phyloP scores from a whole-genome alignment of 176 grass and related monocot genomes.

The Carex scoparia region DNA sequence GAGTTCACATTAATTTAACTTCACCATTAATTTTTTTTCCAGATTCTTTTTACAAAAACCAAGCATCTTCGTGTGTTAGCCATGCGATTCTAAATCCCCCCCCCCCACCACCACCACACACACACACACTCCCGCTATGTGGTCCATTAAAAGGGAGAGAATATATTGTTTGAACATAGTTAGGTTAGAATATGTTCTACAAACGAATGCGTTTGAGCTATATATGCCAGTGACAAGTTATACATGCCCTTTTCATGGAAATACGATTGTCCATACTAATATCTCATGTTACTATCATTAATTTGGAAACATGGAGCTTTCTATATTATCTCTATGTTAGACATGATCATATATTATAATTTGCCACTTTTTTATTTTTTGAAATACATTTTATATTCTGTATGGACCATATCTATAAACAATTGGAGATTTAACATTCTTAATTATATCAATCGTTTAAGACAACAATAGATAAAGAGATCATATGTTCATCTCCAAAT shows the following conservation, averaged over 20 bases:
- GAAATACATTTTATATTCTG: background rate
- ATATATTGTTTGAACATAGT: constrained; percentile 5
- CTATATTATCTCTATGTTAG: background rate
- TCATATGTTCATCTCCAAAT: too few relatives aligned
- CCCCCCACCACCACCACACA: too few relatives aligned
- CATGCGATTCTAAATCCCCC: too few relatives aligned
- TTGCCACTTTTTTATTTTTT: background rate
- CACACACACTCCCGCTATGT: background rate
- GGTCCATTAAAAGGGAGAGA: constrained; percentile 10
- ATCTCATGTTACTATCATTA: background rate
- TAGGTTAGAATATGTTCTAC: background rate
- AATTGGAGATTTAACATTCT: background rate
- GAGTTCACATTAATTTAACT: too few relatives aligned
- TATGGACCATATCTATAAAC: background rate
- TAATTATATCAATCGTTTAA: background rate
- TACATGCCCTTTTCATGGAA: constrained; percentile 17
- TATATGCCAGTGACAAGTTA: background rate
- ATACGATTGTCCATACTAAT: constrained; percentile 9
- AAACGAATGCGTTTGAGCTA: background rate
- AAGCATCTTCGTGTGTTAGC: too few relatives aligned
- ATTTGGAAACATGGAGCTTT: background rate
- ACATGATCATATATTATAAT: background rate
- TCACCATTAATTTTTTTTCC: too few relatives aligned
- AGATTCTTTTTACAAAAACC: too few relatives aligned
- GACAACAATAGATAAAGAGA: background rate